Percentiles rank a stretch among this genome's conserved stretches.
These are phyloP conservation scores for Calocybe cyanea DNA, from an alignment of 768 basidiomycete species.

Conservation along the genomic window DNA sequence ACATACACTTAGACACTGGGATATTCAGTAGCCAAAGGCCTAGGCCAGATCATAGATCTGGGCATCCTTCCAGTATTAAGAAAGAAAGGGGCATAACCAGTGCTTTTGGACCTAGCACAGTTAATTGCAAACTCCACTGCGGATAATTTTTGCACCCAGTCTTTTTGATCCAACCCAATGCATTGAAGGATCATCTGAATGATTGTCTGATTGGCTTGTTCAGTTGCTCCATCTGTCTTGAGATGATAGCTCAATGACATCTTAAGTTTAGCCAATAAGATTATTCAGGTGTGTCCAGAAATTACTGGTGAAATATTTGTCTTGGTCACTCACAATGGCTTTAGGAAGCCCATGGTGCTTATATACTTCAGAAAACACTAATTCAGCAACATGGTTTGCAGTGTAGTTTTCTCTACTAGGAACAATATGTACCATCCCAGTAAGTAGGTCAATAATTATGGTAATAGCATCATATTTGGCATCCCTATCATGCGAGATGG, in stretches of 20 bases:
- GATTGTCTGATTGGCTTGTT: slow-evolving; percentile 27
- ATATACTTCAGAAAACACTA: slow-evolving; percentile 22
- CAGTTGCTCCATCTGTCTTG: slow-evolving; percentile 32
- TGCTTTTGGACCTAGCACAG: slow-evolving; percentile 1
- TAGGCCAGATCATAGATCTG: slow-evolving; percentile 25
- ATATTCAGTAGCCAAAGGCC: slow-evolving; percentile 14
- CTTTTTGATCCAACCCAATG: slow-evolving; percentile 4
- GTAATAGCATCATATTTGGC: slow-evolving; percentile 4
- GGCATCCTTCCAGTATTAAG: slow-evolving; percentile 24
- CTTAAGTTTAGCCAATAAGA: slow-evolving; percentile 10
- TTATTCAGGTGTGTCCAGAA: background rate
- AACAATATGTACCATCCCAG: slow-evolving; percentile 10
- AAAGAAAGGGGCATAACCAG: slow-evolving; percentile 3
- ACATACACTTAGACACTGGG: slow-evolving; percentile 24
- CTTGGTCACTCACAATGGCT: slow-evolving; percentile 22
- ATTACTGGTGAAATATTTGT: background rate
- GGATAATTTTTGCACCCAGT: slow-evolving; percentile 4
- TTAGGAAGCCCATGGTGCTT: slow-evolving; percentile 27
- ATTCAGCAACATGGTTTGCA: slow-evolving; percentile 11
- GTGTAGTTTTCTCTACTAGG: slow-evolving; percentile 11
- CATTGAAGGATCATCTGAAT: slow-evolving; percentile 21
- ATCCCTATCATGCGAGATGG: slow-evolving; percentile 12
- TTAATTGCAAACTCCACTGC: slow-evolving; percentile 4
- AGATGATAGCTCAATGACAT: slow-evolving; percentile 30
- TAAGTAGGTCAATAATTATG: slow-evolving; percentile 17